Conservation (phyloP, 768 basidiomycete genomes). For the Punctularia strigosozonata region DNA sequence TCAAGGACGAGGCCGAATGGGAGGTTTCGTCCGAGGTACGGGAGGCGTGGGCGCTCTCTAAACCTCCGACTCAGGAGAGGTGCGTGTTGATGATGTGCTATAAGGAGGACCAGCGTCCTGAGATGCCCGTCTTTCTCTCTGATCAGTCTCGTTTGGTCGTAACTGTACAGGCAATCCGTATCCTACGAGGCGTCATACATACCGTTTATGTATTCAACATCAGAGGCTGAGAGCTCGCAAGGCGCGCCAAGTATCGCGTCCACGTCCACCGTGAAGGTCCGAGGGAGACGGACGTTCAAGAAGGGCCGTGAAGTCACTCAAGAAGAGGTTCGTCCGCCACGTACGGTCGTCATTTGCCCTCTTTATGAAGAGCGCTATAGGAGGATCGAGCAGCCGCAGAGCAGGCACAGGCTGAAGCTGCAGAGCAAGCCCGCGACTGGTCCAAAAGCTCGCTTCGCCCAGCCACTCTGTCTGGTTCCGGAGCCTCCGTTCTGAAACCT, state of each 20-base stretch:
- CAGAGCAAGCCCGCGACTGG: conserved; percentile 1
- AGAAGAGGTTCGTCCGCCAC: conserved; percentile 16
- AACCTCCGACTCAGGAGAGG: conserved; percentile 1
- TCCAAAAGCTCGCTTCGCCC: not conserved
- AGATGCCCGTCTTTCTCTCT: not conserved
- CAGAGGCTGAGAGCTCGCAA: conserved; percentile 13
- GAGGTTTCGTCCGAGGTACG: conserved; percentile 39
- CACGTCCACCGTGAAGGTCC: conserved; percentile 16
- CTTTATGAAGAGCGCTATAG: not conserved
- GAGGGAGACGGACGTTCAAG: conserved; percentile 42
- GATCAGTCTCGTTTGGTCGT: not conserved
- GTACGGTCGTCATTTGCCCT: not conserved
- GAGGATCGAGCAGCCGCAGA: conserved; percentile 2
- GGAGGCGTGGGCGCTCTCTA: conserved; percentile 35
- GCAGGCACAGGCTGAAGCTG: conserved; percentile 6
- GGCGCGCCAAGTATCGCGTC: conserved; percentile 10
- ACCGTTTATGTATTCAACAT: conserved; percentile 47
- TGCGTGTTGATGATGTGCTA: conserved; percentile 3
- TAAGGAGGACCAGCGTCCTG: too few species aligned
- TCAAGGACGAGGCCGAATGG: conserved; percentile 58
- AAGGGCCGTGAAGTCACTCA: conserved; percentile 33
- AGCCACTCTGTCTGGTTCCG: conserved; percentile 13
- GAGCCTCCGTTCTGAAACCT: conserved; percentile 10
- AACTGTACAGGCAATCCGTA: conserved; percentile 16
- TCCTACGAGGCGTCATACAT: conserved; percentile 53